These are phyloP conservation scores for Candida nemodendra DNA, from an alignment of 805 yeast species.

Conservation along the genomic window DNA sequence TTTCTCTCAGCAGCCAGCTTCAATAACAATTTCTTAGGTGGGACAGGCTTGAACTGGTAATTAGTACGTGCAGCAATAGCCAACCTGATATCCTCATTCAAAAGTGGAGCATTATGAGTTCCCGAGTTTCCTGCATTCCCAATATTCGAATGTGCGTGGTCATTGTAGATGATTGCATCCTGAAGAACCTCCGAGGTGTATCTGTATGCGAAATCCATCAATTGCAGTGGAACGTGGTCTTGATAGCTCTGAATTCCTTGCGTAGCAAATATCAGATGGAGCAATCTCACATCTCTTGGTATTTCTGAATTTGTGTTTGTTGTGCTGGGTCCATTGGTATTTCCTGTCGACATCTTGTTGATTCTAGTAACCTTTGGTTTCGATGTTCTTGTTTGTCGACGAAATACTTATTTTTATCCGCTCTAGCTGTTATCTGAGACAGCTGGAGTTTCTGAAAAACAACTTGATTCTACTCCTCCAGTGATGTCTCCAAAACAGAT, in stretches of 20 bases:
- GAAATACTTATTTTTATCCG: no score
- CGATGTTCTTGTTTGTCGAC: no score
- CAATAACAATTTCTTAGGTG: constrained; percentile 87
- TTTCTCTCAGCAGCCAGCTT: constrained; percentile 93
- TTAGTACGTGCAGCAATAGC: constrained; percentile 95
- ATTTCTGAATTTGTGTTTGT: constrained; percentile 31
- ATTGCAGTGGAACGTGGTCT: constrained; percentile 92
- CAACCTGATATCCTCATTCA: constrained; percentile 86
- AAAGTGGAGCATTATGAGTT: constrained; percentile 45
- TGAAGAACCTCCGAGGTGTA: constrained; percentile 84
- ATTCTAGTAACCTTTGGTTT: no score
- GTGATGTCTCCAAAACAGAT: no score
- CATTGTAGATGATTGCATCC: constrained; percentile 87
- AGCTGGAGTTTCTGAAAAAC: no score
- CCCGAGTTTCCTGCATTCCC: constrained; percentile 40
- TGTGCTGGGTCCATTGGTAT: constrained; percentile 3
- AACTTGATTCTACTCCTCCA: no score
- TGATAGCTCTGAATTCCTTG: constrained; percentile 90
- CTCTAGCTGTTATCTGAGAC: no score
- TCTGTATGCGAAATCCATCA: constrained; percentile 94
- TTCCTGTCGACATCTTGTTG: no score
- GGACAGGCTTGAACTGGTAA: constrained; percentile 93
- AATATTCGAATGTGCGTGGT: constrained; percentile 59
- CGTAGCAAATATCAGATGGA: constrained; percentile 89
- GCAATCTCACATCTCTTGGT: constrained; percentile 88